phyloP scores from a whole-genome alignment of 768 basidiomycete species.

The Kwoniella sp. region DNA sequence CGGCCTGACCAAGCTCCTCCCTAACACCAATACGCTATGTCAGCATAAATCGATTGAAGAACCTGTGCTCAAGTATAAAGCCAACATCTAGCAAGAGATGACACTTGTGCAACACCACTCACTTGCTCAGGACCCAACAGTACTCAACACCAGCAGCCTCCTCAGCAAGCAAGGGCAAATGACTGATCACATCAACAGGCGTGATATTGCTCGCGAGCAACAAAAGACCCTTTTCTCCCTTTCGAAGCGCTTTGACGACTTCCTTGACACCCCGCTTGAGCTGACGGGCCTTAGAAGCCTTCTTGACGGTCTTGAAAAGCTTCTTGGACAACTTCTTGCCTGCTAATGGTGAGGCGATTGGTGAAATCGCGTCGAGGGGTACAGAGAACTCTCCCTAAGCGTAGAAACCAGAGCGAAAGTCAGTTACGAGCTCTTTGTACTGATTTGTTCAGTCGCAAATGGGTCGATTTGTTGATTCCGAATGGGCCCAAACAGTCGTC shows the following conservation, averaged over 20 bases:
- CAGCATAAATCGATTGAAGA: too few relatives aligned
- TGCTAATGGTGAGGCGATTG: constrained; percentile 91
- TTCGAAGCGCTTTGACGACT: constrained; percentile 94
- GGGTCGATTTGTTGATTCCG: too few relatives aligned
- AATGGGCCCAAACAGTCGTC: too few relatives aligned
- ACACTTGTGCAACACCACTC: constrained; percentile 14
- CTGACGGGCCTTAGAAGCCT: constrained; percentile 90
- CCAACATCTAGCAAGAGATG: too few relatives aligned
- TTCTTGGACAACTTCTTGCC: constrained; percentile 92
- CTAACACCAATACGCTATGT: constrained; percentile 1
- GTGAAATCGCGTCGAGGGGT: constrained; percentile 78
- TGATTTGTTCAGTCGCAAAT: too few relatives aligned
- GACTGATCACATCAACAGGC: constrained; percentile 97
- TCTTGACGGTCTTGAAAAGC: constrained; percentile 91
- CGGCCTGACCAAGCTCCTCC: constrained; percentile 92
- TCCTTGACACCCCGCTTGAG: constrained; percentile 98
- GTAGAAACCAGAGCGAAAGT: too few relatives aligned
- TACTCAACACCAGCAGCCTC: constrained; percentile 65
- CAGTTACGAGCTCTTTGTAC: neutral
- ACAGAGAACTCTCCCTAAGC: constrained; percentile 59
- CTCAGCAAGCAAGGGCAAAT: constrained; percentile 90
- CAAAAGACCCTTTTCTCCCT: constrained; percentile 93
- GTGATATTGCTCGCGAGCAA: constrained; percentile 95
- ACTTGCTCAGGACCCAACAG: constrained; percentile 57
- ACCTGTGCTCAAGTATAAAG: too few relatives aligned